Base-by-base conservation (phyloP, 345 rosid species). In the Camelina hispida region DNA sequence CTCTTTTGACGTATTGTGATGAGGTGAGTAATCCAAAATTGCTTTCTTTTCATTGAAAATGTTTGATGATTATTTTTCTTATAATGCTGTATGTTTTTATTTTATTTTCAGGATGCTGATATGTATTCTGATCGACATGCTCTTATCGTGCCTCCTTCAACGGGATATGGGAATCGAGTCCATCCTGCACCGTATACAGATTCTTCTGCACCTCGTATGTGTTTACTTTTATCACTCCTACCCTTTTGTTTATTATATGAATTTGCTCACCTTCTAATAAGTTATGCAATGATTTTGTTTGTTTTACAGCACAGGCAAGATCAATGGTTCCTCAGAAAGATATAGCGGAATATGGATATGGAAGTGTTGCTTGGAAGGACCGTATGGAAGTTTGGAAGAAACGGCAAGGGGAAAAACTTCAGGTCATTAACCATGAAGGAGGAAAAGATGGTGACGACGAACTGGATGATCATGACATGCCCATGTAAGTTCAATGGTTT, bases 361-460 rank as follows among this genome's bases (percentile, higher is more conserved):
- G 97, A 43, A 94, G 98, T 68, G 97, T 93, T 38, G 98, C 98
- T n/a, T 93, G 98, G 98, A 94, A 94, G 67, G 93, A 88, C 43
- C 85, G 96, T 66, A 88, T 94, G 92, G 97, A 91, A 77, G 91
- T 88, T 7, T 91, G 98, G 98, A 90, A 86, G 87, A 88, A 76
- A 81, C 83, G 89, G 64, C 94, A 94, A 80, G 85, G 79, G 7
- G 94, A 88, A 38, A 93, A 85, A 68, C 91, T 89, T 82, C 97
- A 89, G 78, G 89, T 93, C 48, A 85, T 93, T 73, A 87, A 87
- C 68, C 97, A 91, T 51, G 83, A 84, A n/a, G n/a, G n/a, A n/a
- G n/a, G n/a, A n/a, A n/a, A n/a, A n/a, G n/a, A n/a, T n/a, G n/a
- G n/a, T 72, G 91, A 89, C 8, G 93, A 88, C 59, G 96, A 84